Evolutionary conservation across 805 yeast genomes (phyloP).

Genomic region (Kluyveromyces nonfermentans): DNA sequence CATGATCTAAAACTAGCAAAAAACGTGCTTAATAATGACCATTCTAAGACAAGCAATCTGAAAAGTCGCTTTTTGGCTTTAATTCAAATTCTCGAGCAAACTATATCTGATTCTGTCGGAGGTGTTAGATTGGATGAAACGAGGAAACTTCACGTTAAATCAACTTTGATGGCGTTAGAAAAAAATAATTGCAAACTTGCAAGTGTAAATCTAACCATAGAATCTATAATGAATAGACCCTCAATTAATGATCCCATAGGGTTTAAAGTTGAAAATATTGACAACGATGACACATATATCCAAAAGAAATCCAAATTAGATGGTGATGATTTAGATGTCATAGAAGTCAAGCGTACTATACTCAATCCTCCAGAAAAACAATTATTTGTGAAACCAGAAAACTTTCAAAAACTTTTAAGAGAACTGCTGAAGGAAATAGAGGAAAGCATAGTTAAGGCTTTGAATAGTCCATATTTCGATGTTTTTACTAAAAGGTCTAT

Average conservation of each 20-base stretch:
- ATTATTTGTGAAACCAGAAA: background rate
- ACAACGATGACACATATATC: background rate
- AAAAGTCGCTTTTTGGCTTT: background rate
- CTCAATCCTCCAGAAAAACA: background rate
- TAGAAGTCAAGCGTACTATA: background rate
- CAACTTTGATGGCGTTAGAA: background rate
- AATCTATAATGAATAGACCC: background rate
- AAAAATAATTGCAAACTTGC: background rate
- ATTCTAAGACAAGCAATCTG: background rate
- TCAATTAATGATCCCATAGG: background rate
- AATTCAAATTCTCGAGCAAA: background rate
- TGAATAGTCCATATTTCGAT: background rate
- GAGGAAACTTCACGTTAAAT: background rate
- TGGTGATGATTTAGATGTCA: background rate
- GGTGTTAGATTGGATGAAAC: background rate
- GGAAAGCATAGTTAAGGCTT: background rate
- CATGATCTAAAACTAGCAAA: background rate
- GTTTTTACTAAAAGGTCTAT: background rate
- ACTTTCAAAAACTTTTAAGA: background rate
- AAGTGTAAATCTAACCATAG: background rate
- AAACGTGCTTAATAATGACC: background rate
- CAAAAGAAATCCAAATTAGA: background rate
- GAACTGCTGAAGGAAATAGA: constrained; percentile 1
- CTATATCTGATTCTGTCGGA: background rate
- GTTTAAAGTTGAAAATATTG: background rate